A percentile compares a stretch with the other conserved stretches of the same genome.
phyloP scores from a whole-genome alignment of 306 rosid genomes.

The Oemleria cerasiformis region DNA sequence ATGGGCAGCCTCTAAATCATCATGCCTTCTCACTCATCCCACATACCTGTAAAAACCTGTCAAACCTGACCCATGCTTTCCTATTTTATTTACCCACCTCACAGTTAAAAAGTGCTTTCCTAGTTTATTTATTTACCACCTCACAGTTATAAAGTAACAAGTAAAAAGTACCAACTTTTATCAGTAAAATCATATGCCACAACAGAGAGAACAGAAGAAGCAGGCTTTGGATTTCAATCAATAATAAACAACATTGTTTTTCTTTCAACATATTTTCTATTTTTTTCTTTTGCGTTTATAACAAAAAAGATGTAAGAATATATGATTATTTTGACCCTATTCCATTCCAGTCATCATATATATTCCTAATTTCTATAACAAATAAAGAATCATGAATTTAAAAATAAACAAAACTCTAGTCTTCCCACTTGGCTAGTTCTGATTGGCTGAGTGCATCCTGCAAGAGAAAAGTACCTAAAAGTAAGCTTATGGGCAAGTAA shows the following conservation, averaged over 20 bases:
- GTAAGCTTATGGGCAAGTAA: constrained; percentile 39
- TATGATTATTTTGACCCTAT: constrained; percentile 60
- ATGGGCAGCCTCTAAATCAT: constrained; percentile 11
- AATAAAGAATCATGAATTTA: constrained; percentile 61
- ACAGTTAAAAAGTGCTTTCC: constrained; percentile 14
- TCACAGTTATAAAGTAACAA: constrained; percentile 11
- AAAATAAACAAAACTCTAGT: constrained; percentile 34
- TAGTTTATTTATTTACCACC: constrained; percentile 14
- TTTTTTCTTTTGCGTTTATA: constrained; percentile 33
- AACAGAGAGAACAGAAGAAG: constrained; percentile 14
- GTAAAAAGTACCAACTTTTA: constrained; percentile 23
- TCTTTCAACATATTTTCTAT: constrained; percentile 12
- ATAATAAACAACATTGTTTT: constrained; percentile 7
- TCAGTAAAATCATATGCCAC: constrained; percentile 31
- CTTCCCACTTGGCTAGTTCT: constrained; percentile 38
- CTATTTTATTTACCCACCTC: constrained; percentile 6
- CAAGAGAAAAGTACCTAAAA: constrained; percentile 31
- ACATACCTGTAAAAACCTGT: constrained; percentile 5
- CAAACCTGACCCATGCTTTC: constrained; percentile 26
- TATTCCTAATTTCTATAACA: constrained; percentile 39
- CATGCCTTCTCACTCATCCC: constrained; percentile 14
- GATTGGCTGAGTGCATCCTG: constrained; percentile 45
- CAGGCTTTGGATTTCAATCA: constrained; percentile 29
- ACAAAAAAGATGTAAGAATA: constrained; percentile 38
- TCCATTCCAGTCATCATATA: constrained; percentile 51